Base-by-base conservation (phyloP, 305 asterid genomes). In the Fraxinus latifolia region DNA sequence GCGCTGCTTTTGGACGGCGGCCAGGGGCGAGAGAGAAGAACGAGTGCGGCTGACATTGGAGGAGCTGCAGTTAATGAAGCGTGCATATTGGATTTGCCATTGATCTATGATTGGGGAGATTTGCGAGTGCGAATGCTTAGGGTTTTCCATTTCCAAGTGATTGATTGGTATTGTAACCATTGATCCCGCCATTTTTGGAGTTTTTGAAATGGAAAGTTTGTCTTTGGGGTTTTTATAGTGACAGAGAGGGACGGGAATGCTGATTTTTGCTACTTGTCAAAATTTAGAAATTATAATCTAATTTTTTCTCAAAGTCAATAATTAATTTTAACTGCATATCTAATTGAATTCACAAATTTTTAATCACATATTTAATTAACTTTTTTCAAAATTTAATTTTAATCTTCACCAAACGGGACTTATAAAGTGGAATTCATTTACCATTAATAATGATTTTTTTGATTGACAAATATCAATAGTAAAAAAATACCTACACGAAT, bases 141-240 rank as follows among this genome's bases (percentile, higher is more conserved):
- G 23, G 5, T 74, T 62, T 39, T 77, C 85, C 82, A 29, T 29
- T 29, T 68, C 84, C n/a, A 70, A 31, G 77, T 74, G 42, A 73
- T 67, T 73, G 39, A 19, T 78, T 67, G 86, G 33, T 76, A 79
- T 44, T 19, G 82, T 73, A 31, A 79, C 71, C 23, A 62, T 37
- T 78, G 80, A 55, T 87, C 94, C 95, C 97, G 97, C 97, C 97
- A 91, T 82, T 91, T 88, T 87, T 53, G 79, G 70, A 81, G 82
- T 1, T 78, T 44, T 73, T 74, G 82, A 4, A 58, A 32, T 53
- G 39, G 55, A 47, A 5, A 25, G 14, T 19, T 23, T 19, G 7
- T 21, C 15, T 21, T 23, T 9, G 29, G 21, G 27, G 32, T 60
- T 6, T 60, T 60, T 60, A 21, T 60, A 60, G 15, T 2, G 4